Percentiles rank a stretch among this genome's conserved stretches.
phyloP scores from a whole-genome alignment of 768 basidiomycete genomes.

The Erythrobasidium yunnanense region DNA sequence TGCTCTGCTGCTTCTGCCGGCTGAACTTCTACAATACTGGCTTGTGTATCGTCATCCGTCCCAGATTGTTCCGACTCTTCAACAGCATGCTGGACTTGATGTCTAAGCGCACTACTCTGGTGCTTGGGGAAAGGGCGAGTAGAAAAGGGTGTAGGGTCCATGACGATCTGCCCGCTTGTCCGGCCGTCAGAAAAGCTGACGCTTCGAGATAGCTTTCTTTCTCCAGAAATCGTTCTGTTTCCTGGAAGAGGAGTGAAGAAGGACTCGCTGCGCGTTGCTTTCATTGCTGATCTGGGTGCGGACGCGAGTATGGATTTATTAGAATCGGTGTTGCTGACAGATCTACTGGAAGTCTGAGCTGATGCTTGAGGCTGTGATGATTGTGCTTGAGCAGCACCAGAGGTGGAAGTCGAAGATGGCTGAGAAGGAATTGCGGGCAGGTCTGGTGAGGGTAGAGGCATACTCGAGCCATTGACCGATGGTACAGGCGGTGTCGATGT shows the following conservation, averaged over 20 bases:
- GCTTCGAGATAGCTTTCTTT: conserved; percentile 54
- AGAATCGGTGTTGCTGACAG: no score
- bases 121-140: not conserved
- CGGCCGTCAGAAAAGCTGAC: conserved; percentile 97
- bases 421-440: not conserved
- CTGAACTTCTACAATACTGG: no score
- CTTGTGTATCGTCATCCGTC: no score
- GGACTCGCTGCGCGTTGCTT: conserved; percentile 44
- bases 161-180: conserved; percentile 66
- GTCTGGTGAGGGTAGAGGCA: conserved; percentile 8
- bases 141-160: not conserved
- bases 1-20: no score
- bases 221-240: conserved; percentile 40
- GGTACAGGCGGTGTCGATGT: conserved; percentile 11
- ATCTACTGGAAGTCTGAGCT: no score
- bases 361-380: no score
- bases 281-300: conserved; percentile 32
- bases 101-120: conserved; percentile 5
- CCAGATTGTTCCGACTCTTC: not conserved
- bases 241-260: conserved; percentile 27
- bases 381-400: no score
- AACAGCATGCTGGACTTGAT: not conserved
- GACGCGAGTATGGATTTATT: not conserved
- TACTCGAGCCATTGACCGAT: not conserved
- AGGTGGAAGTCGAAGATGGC: no score